These are phyloP conservation scores for Rubus idaeus DNA, from an alignment of 306 rosid species.

Conservation along the genomic window DNA sequence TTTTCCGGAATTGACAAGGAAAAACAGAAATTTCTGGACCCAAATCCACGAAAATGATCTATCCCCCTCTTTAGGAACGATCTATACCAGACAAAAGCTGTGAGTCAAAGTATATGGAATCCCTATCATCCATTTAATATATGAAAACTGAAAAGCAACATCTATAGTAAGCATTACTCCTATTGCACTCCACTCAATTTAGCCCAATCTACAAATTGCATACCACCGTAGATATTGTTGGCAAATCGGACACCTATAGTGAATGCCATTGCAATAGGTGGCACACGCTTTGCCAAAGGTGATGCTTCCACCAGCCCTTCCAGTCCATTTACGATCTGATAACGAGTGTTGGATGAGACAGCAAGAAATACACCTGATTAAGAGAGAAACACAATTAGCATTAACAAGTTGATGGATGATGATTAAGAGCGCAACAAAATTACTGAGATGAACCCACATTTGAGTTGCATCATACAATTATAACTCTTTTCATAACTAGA, in stretches of 20 bases:
- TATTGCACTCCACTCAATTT: slow-evolving; percentile 83
- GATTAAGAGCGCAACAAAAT: slow-evolving; percentile 4
- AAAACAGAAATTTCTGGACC: neutral
- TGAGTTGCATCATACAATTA: neutral
- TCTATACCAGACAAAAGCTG: neutral
- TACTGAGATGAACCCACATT: neutral
- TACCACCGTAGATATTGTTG: slow-evolving; percentile 90
- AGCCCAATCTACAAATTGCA: slow-evolving; percentile 99
- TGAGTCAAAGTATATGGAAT: neutral
- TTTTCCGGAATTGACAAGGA: neutral
- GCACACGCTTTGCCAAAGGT: slow-evolving; percentile 66
- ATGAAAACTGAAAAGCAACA: slow-evolving; percentile 5
- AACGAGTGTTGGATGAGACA: slow-evolving; percentile 85
- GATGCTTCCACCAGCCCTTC: slow-evolving; percentile 80
- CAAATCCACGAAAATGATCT: neutral
- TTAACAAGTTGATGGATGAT: slow-evolving; percentile 11
- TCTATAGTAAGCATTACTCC: neutral
- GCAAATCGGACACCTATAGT: slow-evolving; percentile 82
- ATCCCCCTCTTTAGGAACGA: neutral
- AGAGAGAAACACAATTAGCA: slow-evolving; percentile 2
- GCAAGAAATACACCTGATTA: slow-evolving; percentile 83
- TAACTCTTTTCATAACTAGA: neutral
- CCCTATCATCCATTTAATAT: neutral
- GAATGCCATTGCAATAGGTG: slow-evolving; percentile 82
- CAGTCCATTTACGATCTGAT: slow-evolving; percentile 81